A percentile compares a stretch with the other conserved stretches of the same genome.
phyloP scores from a whole-genome alignment of 768 basidiomycete species.

The Mycena vulgaris region DNA sequence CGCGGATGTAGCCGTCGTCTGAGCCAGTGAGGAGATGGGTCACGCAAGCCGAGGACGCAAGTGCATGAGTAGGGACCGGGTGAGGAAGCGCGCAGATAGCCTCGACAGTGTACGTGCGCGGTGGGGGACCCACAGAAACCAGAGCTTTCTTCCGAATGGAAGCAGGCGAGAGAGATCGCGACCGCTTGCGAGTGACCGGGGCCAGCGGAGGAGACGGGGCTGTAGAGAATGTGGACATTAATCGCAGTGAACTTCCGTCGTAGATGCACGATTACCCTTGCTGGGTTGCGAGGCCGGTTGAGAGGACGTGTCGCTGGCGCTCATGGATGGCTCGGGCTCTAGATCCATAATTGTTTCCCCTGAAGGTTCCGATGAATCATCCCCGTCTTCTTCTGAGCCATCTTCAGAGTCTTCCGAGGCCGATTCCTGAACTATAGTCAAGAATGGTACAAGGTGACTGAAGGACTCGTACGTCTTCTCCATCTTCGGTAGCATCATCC shows the following conservation, averaged over 20 bases:
- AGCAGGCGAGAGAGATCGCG: slow-evolving; percentile 69
- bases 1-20: slow-evolving; percentile 93
- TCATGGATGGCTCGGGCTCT: slow-evolving; percentile 43
- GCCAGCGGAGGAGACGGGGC: slow-evolving; percentile 42
- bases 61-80: slow-evolving; percentile 89
- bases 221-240: slow-evolving; percentile 34
- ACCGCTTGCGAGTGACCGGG: slow-evolving; percentile 54
- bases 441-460: neutral
- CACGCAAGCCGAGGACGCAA: slow-evolving; percentile 90
- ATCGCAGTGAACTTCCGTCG: slow-evolving; percentile 24
- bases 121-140: slow-evolving; percentile 51
- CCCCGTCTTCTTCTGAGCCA: slow-evolving; percentile 61
- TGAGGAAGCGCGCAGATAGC: slow-evolving; percentile 94
- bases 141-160: slow-evolving; percentile 65
- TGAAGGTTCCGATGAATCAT: slow-evolving; percentile 63
- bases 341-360: slow-evolving; percentile 45
- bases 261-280: slow-evolving; percentile 47
- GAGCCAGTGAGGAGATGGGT: slow-evolving; percentile 92
- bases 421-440: slow-evolving; percentile 61
- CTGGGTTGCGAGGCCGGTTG: slow-evolving; percentile 49
- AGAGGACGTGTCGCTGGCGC: slow-evolving; percentile 41
- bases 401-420: slow-evolving; percentile 74
- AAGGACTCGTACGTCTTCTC: slow-evolving; percentile 69
- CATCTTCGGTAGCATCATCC: slow-evolving; percentile 78
- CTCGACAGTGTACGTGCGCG: slow-evolving; percentile 87